These are phyloP conservation scores for Backusella psychrophila DNA, from an alignment of 192 early-diverging fungal species.

Conservation along the genomic window DNA sequence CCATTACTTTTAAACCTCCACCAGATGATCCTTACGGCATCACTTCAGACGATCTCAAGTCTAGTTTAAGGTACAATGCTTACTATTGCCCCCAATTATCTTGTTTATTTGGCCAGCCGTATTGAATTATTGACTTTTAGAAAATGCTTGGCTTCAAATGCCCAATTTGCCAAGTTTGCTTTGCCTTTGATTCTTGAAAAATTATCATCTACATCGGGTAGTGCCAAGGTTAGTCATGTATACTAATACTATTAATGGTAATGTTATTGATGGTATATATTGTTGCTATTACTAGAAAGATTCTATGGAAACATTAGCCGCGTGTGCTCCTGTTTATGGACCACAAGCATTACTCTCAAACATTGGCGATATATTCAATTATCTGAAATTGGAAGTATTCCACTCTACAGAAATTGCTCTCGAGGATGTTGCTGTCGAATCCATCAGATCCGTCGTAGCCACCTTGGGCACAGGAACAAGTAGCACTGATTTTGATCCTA, in stretches of 20 bases:
- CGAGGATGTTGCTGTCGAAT: conserved; percentile 63
- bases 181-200: conserved; percentile 92
- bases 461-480: conserved; percentile 53
- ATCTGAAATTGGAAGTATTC: conserved; percentile 73
- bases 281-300: conserved; percentile 56
- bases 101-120: not conserved
- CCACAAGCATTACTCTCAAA: conserved; percentile 62
- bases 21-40: conserved; percentile 95
- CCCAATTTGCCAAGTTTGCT: conserved; percentile 76
- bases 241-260: not conserved
- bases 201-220: conserved; percentile 76
- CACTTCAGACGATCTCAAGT: conserved; percentile 89
- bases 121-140: conserved; percentile 21
- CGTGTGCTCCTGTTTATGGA: conserved; percentile 77
- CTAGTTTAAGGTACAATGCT: conserved; percentile 56
- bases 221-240: conserved; percentile 71
- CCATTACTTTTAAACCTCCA: conserved; percentile 96
- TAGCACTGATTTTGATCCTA: conserved; percentile 42
- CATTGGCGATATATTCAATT: conserved; percentile 72
- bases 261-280: not conserved
- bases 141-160: conserved; percentile 74
- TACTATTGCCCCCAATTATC: not conserved
- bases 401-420: conserved; percentile 72
- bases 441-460: conserved; percentile 59
- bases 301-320: conserved; percentile 85